Conservation (phyloP, 768 basidiomycete species). For the Udeniomyces megalosporus region DNA sequence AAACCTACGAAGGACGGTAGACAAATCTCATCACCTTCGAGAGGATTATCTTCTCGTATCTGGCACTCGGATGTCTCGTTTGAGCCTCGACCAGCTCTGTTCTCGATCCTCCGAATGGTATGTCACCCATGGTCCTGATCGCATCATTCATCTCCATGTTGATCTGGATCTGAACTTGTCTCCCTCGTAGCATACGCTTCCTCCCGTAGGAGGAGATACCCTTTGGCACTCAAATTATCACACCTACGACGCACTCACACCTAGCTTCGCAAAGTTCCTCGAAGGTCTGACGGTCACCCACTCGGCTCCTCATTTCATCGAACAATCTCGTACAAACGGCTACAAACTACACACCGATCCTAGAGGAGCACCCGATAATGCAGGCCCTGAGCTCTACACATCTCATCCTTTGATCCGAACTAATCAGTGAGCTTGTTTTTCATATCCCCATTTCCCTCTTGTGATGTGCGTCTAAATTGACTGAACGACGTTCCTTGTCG, state of each 20-base stretch:
- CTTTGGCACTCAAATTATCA: constrained; percentile 26
- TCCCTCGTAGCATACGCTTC: constrained; percentile 21
- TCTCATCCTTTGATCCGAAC: constrained; percentile 29
- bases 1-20: constrained; percentile 22
- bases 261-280: constrained; percentile 23
- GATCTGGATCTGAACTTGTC: too few species aligned
- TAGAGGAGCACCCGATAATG: constrained; percentile 28
- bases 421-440: too few species aligned
- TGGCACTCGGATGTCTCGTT: constrained; percentile 26
- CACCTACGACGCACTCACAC: constrained; percentile 26
- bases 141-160: background rate
- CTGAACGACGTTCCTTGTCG: too few species aligned
- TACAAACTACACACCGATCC: constrained; percentile 22
- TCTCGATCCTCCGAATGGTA: constrained; percentile 27
- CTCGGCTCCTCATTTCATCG: constrained; percentile 29
- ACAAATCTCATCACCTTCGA: constrained; percentile 17
- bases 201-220: constrained; percentile 27
- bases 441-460: too few species aligned
- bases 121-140: background rate
- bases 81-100: constrained; percentile 26
- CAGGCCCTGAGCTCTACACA: constrained; percentile 26
- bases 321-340: constrained; percentile 23
- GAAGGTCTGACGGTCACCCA: constrained; percentile 27
- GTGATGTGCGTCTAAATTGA: too few species aligned
- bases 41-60: background rate